Percentiles rank a stretch among this genome's conserved stretches.
Evolutionary conservation across 352 stramenopile species (phyloP).

Genomic region (Phytophthora melonis): DNA sequence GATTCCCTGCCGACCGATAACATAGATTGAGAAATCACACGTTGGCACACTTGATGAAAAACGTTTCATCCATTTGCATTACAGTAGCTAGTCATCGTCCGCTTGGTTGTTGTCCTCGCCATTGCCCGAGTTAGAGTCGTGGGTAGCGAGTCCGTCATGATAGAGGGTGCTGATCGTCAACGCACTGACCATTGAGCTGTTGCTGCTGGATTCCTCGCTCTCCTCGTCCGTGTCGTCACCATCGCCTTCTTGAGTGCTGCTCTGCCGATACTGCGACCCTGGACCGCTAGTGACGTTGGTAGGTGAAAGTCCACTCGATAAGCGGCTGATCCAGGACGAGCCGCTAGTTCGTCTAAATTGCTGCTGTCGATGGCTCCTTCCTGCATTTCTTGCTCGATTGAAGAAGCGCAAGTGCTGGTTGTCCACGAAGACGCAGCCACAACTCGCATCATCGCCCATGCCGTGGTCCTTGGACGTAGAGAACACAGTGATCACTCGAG

Average conservation of each 20-base stretch:
- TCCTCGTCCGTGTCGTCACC: slow-evolving; percentile 31
- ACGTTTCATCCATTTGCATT: not conserved
- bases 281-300: not conserved
- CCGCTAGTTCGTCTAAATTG: slow-evolving; percentile 8
- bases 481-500: slow-evolving; percentile 75
- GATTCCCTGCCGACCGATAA: slow-evolving; percentile 30
- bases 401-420: slow-evolving; percentile 64
- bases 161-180: slow-evolving; percentile 19
- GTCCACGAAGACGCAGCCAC: slow-evolving; percentile 75
- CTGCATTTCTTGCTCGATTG: slow-evolving; percentile 49
- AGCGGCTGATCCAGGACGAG: slow-evolving; percentile 19
- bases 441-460: slow-evolving; percentile 64
- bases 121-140: not conserved
- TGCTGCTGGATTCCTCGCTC: slow-evolving; percentile 4
- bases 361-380: slow-evolving; percentile 34
- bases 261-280: not conserved
- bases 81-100: slow-evolving; percentile 31
- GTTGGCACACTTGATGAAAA: slow-evolving; percentile 34
- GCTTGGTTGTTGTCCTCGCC: slow-evolving; percentile 43
- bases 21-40: slow-evolving; percentile 40
- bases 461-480: slow-evolving; percentile 81
- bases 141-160: slow-evolving; percentile 8
- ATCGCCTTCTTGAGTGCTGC: not conserved
- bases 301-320: slow-evolving; percentile 13
- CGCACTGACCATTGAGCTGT: not conserved